phyloP scores from a whole-genome alignment of 2,329 filamentous ascomycete species.

The Talaromyces pinophilus region DNA sequence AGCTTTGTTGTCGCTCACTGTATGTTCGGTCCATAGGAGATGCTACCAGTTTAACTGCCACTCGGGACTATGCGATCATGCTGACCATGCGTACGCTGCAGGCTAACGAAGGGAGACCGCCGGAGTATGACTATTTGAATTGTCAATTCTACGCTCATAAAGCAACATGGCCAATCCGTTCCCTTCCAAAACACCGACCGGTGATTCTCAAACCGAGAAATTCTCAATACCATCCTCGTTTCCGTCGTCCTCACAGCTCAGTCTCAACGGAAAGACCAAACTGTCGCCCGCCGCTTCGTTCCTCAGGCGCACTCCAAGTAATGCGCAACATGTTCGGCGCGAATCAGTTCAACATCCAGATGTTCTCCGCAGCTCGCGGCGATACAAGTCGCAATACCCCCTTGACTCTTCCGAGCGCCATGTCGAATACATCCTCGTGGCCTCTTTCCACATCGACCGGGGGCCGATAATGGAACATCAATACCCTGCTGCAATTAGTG shows the following conservation, averaged over 20 bases:
- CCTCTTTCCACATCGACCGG: constrained; percentile 94
- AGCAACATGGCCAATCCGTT: constrained; percentile 19
- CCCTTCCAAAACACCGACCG: constrained; percentile 14
- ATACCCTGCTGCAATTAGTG: constrained; percentile 90
- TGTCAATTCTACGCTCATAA: background rate
- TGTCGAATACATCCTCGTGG: constrained; percentile 98
- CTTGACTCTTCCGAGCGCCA: constrained; percentile 78
- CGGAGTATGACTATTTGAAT: constrained; percentile 1
- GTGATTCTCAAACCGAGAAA: constrained; percentile 21
- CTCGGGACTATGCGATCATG: background rate
- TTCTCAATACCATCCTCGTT: constrained; percentile 16
- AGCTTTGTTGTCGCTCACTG: background rate
- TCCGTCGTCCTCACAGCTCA: constrained; percentile 33
- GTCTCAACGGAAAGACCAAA: constrained; percentile 55
- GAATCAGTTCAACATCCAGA: constrained; percentile 44
- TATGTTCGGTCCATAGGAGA: background rate
- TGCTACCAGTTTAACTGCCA: too few relatives aligned
- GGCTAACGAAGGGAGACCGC: background rate
- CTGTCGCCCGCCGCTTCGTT: constrained; percentile 63
- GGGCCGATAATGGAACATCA: constrained; percentile 99
- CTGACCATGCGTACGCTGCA: constrained; percentile 12
- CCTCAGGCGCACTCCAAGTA: constrained; percentile 54
- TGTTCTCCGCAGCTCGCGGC: constrained; percentile 50
- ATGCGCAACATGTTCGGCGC: constrained; percentile 41
- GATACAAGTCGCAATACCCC: constrained; percentile 73